Base-by-base conservation (phyloP, 768 basidiomycete genomes). In the Boletus rufocinnamomeus region DNA sequence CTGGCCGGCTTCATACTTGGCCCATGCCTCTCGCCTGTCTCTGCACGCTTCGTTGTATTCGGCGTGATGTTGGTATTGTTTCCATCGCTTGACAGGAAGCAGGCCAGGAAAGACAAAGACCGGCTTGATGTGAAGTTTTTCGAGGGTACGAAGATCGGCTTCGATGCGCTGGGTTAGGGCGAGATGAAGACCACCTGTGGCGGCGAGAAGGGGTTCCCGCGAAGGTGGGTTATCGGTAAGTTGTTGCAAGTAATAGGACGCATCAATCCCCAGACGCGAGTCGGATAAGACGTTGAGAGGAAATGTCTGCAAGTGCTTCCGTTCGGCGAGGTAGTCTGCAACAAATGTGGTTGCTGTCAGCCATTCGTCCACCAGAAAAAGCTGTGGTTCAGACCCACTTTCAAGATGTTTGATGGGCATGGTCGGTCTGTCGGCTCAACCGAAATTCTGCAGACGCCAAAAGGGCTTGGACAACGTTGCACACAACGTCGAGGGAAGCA, bases 61-160 rank as follows among this genome's bases (percentile, higher is more conserved):
- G 19, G 72, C 69, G 30, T 84, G 79, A 46, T 84, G 82, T 57
- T 82, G 80, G 41, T 64, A 63, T 13, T 68, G 70, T 73, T 89
- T 90, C 77, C 81, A 82, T 56, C 89, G 84, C 61, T 86, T 87
- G 65, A 86, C 86, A 1, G 92, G 90, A 2, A 85, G 78, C 34
- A 99, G 79, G 5, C 97, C 97, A 17, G 92, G 86, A 75, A 98
- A 98, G 51, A 99, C 93, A 67, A 99, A 96, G n/a, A 99, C 93
- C 23, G 97, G 97, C 72, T 96, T 97, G 81, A 99, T 98, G 64
- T 84, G 87, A 35, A 91, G 79, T 75, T 88, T 89, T 80, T 97
- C 95, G 69, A 98, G 87, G 16, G 84, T 79, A 49, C 95, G 89
- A 47, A 98, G 80, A 79, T 99, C 95, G 40, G 86, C 80, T 76